These are phyloP conservation scores for Cicer judaicum DNA, from an alignment of 306 rosid species.

Conservation along the genomic window DNA sequence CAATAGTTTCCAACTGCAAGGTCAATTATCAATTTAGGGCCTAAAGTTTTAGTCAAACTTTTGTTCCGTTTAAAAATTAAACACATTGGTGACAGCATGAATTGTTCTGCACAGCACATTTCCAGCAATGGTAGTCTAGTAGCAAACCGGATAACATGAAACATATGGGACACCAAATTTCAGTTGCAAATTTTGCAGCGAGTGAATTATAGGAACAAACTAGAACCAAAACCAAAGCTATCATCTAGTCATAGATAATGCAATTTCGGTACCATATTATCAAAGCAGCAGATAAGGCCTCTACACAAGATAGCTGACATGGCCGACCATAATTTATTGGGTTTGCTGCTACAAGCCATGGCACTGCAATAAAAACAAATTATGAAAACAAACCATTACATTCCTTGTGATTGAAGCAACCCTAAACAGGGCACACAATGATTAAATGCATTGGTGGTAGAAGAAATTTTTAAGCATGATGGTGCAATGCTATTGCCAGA, in stretches of 20 bases:
- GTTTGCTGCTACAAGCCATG: conserved; percentile 98
- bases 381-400: conserved; percentile 29
- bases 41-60: neutral
- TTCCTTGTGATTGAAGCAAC: conserved; percentile 29
- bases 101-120: conserved; percentile 26
- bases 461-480: conserved; percentile 25
- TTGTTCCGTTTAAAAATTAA: conserved; percentile 24
- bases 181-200: neutral
- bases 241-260: conserved; percentile 28
- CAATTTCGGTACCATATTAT: conserved; percentile 68
- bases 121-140: neutral
- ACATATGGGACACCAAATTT: conserved; percentile 24
- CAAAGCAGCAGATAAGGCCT: conserved; percentile 97
- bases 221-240: conserved; percentile 20
- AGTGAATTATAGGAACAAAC: neutral
- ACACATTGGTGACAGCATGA: conserved; percentile 35
- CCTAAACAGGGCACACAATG: conserved; percentile 11
- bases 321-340: conserved; percentile 97
- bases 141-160: conserved; percentile 28
- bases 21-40: conserved; percentile 32
- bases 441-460: conserved; percentile 10
- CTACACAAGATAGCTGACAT: conserved; percentile 93
- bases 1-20: conserved; percentile 28
- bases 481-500: neutral
- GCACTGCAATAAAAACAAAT: conserved; percentile 65